phyloP scores from a whole-genome alignment of 164 flowering plant genomes.

The Tetrastigma voinierianum region DNA sequence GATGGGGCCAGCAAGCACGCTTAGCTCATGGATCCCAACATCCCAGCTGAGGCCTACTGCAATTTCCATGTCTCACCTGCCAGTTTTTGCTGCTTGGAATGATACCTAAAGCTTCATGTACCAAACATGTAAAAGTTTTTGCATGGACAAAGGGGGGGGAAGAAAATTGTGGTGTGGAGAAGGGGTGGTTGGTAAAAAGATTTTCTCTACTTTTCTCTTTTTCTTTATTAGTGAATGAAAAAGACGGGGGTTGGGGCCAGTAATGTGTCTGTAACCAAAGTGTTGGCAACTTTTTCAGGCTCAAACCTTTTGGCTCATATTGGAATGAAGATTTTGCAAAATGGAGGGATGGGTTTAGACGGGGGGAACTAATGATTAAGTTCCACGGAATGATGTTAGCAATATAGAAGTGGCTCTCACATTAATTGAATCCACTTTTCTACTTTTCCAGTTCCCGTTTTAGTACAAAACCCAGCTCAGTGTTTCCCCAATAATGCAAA shows the following conservation, averaged over 20 bases:
- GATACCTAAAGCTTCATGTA: conserved; percentile 33
- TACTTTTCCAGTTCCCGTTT: conserved; percentile 8
- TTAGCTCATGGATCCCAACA: conserved; percentile 55
- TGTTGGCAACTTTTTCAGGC: conserved; percentile 23
- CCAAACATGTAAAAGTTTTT: conserved; percentile 17
- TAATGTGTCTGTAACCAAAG: conserved; percentile 25
- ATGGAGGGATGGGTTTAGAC: conserved; percentile 22
- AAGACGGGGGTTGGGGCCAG: conserved; percentile 24
- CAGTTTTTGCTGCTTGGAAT: conserved; percentile 81
- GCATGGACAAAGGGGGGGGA: conserved; percentile 23
- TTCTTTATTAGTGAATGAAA: conserved; percentile 12
- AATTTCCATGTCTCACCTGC: conserved; percentile 60
- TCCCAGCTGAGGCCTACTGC: conserved; percentile 44
- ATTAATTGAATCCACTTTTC: conserved; percentile 21
- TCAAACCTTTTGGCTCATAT: conserved; percentile 19
- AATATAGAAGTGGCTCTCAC: conserved; percentile 13
- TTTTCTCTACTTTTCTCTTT: conserved; percentile 6
- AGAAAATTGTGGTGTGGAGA: not conserved
- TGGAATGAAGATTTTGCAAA: conserved; percentile 29
- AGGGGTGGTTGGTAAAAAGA: not conserved
- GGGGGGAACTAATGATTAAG: conserved; percentile 21
- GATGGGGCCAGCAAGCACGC: conserved; percentile 14
- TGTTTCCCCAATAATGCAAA: conserved; percentile 53
- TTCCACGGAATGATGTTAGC: conserved; percentile 19
- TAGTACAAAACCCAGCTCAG: conserved; percentile 40